Conservation (phyloP, 1,284 basidiomycete species). For the Phaffia rhodozyma region DNA sequence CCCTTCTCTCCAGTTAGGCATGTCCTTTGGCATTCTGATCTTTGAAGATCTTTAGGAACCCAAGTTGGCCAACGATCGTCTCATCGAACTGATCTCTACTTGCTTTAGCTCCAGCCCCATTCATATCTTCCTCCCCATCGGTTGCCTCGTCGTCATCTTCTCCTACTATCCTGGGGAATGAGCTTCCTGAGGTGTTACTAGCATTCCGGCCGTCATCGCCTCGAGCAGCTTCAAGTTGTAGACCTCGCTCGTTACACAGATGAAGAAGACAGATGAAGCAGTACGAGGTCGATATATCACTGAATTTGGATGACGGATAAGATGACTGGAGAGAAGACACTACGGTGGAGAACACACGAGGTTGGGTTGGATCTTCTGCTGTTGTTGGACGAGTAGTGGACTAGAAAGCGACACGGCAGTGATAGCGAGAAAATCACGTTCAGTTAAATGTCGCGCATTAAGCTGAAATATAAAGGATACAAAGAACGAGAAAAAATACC, state of each 20-base stretch:
- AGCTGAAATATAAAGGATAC: neutral
- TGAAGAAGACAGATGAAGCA: slow-evolving; percentile 97
- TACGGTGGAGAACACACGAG: slow-evolving; percentile 70
- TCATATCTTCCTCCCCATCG: neutral
- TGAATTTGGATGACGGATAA: slow-evolving; percentile 88
- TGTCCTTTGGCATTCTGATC: slow-evolving; percentile 17
- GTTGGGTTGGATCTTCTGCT: slow-evolving; percentile 44
- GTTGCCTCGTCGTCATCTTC: slow-evolving; percentile 1
- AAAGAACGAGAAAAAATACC: neutral
- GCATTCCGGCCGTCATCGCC: neutral
- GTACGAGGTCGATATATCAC: slow-evolving; percentile 97
- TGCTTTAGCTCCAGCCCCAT: neutral
- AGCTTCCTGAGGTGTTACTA: neutral
- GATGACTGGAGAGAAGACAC: slow-evolving; percentile 65
- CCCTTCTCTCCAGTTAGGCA: neutral
- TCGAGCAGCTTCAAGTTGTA: slow-evolving; percentile 53
- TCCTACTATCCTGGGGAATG: neutral
- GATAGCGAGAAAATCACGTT: neutral
- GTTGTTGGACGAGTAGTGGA: slow-evolving; percentile 34
- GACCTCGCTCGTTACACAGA: slow-evolving; percentile 87
- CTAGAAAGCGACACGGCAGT: neutral
- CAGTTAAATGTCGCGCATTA: neutral
- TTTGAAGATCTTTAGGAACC: slow-evolving; percentile 19
- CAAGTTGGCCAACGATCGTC: slow-evolving; percentile 17
- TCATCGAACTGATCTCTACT: neutral